phyloP scores from a whole-genome alignment of 495 filamentous ascomycete genomes.

The Letharia lupina region DNA sequence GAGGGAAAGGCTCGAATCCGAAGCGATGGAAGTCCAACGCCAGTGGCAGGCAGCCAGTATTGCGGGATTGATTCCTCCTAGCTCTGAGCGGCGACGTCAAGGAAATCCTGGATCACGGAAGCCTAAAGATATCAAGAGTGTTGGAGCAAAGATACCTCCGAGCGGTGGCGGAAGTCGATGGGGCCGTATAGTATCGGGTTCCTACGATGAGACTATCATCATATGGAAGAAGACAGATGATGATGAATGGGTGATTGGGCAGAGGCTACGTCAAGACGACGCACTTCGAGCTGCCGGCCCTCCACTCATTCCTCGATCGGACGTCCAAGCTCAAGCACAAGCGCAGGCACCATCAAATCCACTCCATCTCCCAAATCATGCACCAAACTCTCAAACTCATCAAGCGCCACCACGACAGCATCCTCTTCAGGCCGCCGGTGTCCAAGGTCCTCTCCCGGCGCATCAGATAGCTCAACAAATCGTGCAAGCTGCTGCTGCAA shows the following conservation, averaged over 20 bases:
- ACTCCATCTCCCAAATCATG: constrained; percentile 5
- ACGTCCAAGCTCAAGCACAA: constrained; percentile 8
- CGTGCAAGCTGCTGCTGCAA: constrained; percentile 7
- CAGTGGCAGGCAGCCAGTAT: constrained; percentile 63
- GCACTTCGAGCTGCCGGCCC: constrained; percentile 41
- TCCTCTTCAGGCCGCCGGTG: neutral
- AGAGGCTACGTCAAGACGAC: constrained; percentile 61
- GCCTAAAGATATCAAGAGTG: constrained; percentile 65
- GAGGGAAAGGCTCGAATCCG: constrained; percentile 57
- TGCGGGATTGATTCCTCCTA: constrained; percentile 44
- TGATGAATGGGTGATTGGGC: constrained; percentile 68
- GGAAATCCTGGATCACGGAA: constrained; percentile 68
- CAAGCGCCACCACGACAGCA: constrained; percentile 14
- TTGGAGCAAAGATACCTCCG: constrained; percentile 76
- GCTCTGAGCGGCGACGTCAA: constrained; percentile 41
- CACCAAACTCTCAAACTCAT: constrained; percentile 11
- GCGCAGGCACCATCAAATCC: constrained; percentile 16
- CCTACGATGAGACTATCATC: constrained; percentile 90
- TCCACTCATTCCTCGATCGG: constrained; percentile 19
- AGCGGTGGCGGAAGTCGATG: constrained; percentile 81
- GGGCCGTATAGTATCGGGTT: constrained; percentile 85
- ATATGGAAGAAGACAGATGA: constrained; percentile 83
- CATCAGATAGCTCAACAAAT: constrained; percentile 21
- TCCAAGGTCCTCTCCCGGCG: constrained; percentile 10
- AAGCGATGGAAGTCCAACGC: constrained; percentile 63